A percentile compares a stretch with the other conserved stretches of the same genome.
These are phyloP conservation scores for Papiliotrema fonsecae DNA, from an alignment of 1,284 basidiomycete species.

Conservation along the genomic window DNA sequence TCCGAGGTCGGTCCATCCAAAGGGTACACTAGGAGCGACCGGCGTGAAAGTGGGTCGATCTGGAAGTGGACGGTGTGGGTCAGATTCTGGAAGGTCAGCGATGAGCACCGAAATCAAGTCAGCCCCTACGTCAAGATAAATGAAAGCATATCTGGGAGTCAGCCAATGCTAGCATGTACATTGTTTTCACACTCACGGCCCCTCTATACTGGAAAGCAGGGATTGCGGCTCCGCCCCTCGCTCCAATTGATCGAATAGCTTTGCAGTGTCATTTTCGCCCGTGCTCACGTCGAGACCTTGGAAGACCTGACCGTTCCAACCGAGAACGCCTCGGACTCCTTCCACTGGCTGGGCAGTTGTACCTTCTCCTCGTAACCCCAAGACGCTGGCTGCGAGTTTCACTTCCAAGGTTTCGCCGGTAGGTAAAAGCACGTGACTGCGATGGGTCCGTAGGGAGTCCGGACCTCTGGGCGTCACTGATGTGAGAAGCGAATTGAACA, in stretches of 20 bases:
- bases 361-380: constrained; percentile 65
- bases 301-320: constrained; percentile 90
- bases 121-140: constrained; percentile 68
- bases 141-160: constrained; percentile 69
- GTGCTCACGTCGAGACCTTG: constrained; percentile 61
- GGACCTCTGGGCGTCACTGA: constrained; percentile 26
- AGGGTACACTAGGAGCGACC: constrained; percentile 67
- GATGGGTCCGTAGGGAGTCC: constrained; percentile 22
- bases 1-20: not conserved
- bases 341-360: constrained; percentile 69
- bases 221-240: constrained; percentile 50
- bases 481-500: constrained; percentile 17
- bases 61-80: constrained; percentile 62
- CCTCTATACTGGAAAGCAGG: constrained; percentile 66
- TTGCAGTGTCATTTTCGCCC: constrained; percentile 75
- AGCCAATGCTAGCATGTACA: not conserved
- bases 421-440: not conserved
- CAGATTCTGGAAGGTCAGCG: constrained; percentile 45
- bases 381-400: constrained; percentile 68
- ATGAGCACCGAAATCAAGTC: not conserved
- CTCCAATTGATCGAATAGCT: constrained; percentile 59
- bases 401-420: constrained; percentile 18
- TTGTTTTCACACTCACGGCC: constrained; percentile 62
- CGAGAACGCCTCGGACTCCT: constrained; percentile 57
- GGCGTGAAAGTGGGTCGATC: constrained; percentile 83